These are phyloP conservation scores for Floccularia luteovirens DNA, from an alignment of 768 basidiomycete species.

Conservation along the genomic window DNA sequence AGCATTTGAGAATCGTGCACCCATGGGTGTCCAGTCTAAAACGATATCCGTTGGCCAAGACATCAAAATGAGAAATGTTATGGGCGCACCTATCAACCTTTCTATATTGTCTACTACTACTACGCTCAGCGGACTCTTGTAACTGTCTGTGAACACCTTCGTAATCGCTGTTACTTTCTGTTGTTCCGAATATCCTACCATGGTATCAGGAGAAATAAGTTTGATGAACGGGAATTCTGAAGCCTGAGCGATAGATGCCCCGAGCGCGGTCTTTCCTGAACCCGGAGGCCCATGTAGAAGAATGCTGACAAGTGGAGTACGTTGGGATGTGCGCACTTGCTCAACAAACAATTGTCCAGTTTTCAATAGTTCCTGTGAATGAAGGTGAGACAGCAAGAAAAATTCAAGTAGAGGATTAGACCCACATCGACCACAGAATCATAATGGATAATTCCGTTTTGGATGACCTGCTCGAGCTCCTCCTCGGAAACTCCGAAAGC, in stretches of 20 bases:
- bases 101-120: slow-evolving; percentile 95
- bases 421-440: slow-evolving; percentile 69
- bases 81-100: slow-evolving; percentile 70
- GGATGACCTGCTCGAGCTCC: slow-evolving; percentile 86
- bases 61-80: neutral
- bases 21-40: slow-evolving; percentile 93
- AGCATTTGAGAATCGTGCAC: slow-evolving; percentile 92
- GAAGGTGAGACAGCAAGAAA: slow-evolving; percentile 2
- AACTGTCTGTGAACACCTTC: slow-evolving; percentile 91
- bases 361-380: slow-evolving; percentile 70
- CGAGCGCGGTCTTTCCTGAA: slow-evolving; percentile 92
- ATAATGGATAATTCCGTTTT: slow-evolving; percentile 95
- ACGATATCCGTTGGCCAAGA: neutral
- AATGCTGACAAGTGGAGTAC: slow-evolving; percentile 88
- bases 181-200: slow-evolving; percentile 92
- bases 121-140: slow-evolving; percentile 95
- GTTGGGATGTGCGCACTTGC: slow-evolving; percentile 83
- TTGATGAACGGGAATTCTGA: slow-evolving; percentile 99
- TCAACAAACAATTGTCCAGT: slow-evolving; percentile 88
- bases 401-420: slow-evolving; percentile 7
- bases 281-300: slow-evolving; percentile 87
- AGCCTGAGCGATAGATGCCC: slow-evolving; percentile 86
- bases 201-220: slow-evolving; percentile 88
- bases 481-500: slow-evolving; percentile 98
- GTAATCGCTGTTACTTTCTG: slow-evolving; percentile 89